A percentile compares a stretch with the other conserved stretches of the same genome.
phyloP scores from a whole-genome alignment of 169 alveolate species.

The Cryptosporidium meleagridis region DNA sequence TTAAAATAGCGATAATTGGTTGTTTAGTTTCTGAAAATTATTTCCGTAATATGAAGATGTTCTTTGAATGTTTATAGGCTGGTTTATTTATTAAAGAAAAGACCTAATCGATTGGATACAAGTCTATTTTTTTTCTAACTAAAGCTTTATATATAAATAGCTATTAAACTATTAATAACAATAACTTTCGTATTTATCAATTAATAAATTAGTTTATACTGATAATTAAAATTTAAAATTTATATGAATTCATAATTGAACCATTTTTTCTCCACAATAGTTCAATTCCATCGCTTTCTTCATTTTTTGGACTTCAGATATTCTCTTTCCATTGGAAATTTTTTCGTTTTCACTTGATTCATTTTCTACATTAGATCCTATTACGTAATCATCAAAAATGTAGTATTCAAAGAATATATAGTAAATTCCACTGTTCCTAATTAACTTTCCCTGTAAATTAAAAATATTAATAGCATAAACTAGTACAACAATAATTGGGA shows the following conservation, averaged over 20 bases:
- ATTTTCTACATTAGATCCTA: not conserved
- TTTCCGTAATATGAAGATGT: too few relatives aligned
- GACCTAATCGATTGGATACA: too few relatives aligned
- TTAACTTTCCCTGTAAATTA: slow-evolving; percentile 13
- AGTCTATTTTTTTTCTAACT: too few relatives aligned
- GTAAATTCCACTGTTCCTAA: slow-evolving; percentile 18
- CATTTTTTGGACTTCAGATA: slow-evolving; percentile 24
- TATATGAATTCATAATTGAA: not conserved
- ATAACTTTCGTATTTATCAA: too few relatives aligned
- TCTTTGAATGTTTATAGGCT: too few relatives aligned
- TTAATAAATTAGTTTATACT: not conserved
- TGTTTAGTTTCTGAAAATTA: too few relatives aligned
- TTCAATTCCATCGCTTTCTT: not conserved
- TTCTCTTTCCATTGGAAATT: slow-evolving; percentile 31
- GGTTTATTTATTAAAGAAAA: too few relatives aligned
- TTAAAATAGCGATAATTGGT: not conserved
- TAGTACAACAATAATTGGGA: slow-evolving; percentile 29
- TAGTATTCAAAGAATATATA: slow-evolving; percentile 40
- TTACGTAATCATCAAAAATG: slow-evolving; percentile 5
- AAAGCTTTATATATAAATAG: too few relatives aligned
- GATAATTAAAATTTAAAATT: not conserved
- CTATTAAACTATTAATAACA: too few relatives aligned
- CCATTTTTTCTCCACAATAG: too few relatives aligned
- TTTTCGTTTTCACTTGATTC: not conserved
- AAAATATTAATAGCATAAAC: slow-evolving; percentile 9